Base-by-base conservation (phyloP, 2,329 filamentous ascomycete species). In the Fusarium compactum region DNA sequence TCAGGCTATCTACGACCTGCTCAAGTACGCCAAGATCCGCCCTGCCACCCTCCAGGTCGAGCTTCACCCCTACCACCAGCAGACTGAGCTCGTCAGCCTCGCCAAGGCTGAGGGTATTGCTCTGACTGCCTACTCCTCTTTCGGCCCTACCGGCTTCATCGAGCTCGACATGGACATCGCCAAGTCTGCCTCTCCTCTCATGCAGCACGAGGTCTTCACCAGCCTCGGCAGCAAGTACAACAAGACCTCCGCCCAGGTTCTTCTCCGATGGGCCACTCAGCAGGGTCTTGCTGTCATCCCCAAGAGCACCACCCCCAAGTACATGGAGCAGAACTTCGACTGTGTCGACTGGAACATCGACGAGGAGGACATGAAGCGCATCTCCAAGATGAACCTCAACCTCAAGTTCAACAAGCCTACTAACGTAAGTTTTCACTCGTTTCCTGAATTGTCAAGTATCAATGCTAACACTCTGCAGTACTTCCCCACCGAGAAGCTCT, bases 181-280 rank as follows among this genome's bases (percentile, higher is more conserved):
- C 61, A 80, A 77, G 75, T 84, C 89, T 70, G 91, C 92, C 29
- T 83, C 89, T 16, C 87, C 92, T 56, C 86, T 97, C 62, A 91
- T 97, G 78, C 86, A 94, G 77, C 87, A 93, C 79, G 81, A 87
- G 22, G 81, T 85, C 56, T 85, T 97, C 80, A 89, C 86, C 74
- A 78, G 75, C 52, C 86, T 95, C 67, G 90, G 93, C 20, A 80
- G 85, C 75, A 94, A 92, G 84, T 85, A 93, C 77, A 83, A 83
- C 79, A 93, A 92, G 85, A 89, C 90, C 11, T 86, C 93, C 9
- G 91, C 92, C 18, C 94, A 97, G 86, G 86, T 97, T 29, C 86
- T 97, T 66, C 86, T 97, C 72, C 88, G 94, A 75, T 97, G 94
- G 94, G 89, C 93, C 24, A 97, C 94, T 18, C 93, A 97, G 85